Conservation (phyloP, 2,329 filamentous ascomycete species). For the Beauveria varroae region DNA sequence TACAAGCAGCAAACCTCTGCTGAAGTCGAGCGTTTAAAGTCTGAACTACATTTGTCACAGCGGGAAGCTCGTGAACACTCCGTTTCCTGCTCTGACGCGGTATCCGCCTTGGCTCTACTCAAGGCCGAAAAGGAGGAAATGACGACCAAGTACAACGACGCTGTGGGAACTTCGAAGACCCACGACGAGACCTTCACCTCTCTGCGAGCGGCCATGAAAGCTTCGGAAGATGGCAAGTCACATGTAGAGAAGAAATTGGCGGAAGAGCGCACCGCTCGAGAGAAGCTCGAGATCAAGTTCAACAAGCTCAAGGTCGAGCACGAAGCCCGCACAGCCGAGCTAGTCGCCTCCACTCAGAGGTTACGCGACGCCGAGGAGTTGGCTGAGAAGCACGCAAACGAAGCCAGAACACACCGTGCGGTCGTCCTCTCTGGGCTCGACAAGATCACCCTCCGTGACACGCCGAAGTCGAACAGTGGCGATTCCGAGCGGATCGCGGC, state of each 20-base stretch:
- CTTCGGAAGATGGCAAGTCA: slow-evolving; percentile 69
- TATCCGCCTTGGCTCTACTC: slow-evolving; percentile 67
- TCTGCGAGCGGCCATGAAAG: slow-evolving; percentile 67
- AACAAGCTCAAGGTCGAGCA: slow-evolving; percentile 72
- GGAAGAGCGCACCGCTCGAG: slow-evolving; percentile 71
- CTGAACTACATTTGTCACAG: slow-evolving; percentile 75
- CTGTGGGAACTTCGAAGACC: slow-evolving; percentile 58
- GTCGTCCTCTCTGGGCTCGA: slow-evolving; percentile 78
- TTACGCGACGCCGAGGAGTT: slow-evolving; percentile 82
- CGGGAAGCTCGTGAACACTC: slow-evolving; percentile 74
- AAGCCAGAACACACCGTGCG: slow-evolving; percentile 77
- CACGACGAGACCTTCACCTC: slow-evolving; percentile 65
- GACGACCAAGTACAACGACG: slow-evolving; percentile 58
- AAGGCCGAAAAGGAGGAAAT: slow-evolving; percentile 80
- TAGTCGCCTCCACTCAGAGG: slow-evolving; percentile 65
- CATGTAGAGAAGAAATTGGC: slow-evolving; percentile 74
- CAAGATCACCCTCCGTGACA: slow-evolving; percentile 54
- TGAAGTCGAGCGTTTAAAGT: slow-evolving; percentile 78
- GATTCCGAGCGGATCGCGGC: slow-evolving; percentile 61
- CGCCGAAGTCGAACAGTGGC: slow-evolving; percentile 37
- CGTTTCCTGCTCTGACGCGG: slow-evolving; percentile 67
- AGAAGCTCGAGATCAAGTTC: slow-evolving; percentile 69
- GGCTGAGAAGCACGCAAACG: slow-evolving; percentile 76
- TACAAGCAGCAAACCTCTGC: slow-evolving; percentile 77
- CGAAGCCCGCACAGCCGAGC: slow-evolving; percentile 69